These are phyloP conservation scores for Penicillium arizonense DNA, from an alignment of 495 filamentous ascomycete species.

Conservation along the genomic window DNA sequence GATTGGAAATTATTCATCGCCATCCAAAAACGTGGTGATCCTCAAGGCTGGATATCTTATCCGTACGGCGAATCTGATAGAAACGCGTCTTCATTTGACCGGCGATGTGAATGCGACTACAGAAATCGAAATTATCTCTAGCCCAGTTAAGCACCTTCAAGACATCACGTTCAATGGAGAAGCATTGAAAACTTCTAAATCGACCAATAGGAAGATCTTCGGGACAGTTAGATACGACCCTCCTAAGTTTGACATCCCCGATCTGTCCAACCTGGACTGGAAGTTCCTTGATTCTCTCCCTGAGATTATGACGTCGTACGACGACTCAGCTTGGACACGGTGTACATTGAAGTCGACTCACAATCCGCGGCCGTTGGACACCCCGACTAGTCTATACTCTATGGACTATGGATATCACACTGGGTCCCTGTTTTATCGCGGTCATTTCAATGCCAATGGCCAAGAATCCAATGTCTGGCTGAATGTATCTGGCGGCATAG, in stretches of 20 bases:
- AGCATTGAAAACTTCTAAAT: slow-evolving; percentile 24
- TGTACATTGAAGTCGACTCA: slow-evolving; percentile 53
- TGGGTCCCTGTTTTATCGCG: slow-evolving; percentile 63
- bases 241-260: slow-evolving; percentile 49
- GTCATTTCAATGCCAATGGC: slow-evolving; percentile 62
- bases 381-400: slow-evolving; percentile 58
- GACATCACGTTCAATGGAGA: slow-evolving; percentile 53
- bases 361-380: slow-evolving; percentile 47
- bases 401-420: slow-evolving; percentile 71
- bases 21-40: slow-evolving; percentile 44
- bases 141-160: slow-evolving; percentile 32
- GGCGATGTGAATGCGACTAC: slow-evolving; percentile 67
- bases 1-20: slow-evolving; percentile 15
- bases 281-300: slow-evolving; percentile 64
- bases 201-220: slow-evolving; percentile 33
- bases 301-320: slow-evolving; percentile 56
- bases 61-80: slow-evolving; percentile 49
- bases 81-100: slow-evolving; percentile 46
- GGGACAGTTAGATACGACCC: slow-evolving; percentile 41
- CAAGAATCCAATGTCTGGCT: slow-evolving; percentile 52
- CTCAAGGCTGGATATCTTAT: slow-evolving; percentile 66
- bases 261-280: slow-evolving; percentile 55
- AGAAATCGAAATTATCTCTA: slow-evolving; percentile 57
- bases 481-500: slow-evolving; percentile 56
- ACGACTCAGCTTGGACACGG: slow-evolving; percentile 59